Base-by-base conservation (phyloP, 208 protist species). In the Acanthamoeba lugdunensis region DNA sequence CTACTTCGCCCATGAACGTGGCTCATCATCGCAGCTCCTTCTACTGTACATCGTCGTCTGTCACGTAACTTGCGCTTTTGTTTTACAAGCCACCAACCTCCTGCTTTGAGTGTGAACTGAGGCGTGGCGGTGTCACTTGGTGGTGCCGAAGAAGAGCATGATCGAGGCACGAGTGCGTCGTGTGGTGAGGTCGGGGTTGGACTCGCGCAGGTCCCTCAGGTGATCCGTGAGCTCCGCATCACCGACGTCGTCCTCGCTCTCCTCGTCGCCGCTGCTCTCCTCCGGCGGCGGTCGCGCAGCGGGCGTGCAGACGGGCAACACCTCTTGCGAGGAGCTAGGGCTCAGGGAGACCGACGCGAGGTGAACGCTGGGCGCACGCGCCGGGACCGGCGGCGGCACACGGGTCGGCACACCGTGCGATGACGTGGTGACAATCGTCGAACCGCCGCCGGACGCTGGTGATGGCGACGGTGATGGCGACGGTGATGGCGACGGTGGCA, bases 141-240 rank as follows among this genome's bases (percentile, higher is more conserved):
- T 87, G 50, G 50, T 87, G 48, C 79, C 79, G 18, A 65, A 87
- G 52, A 87, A 87, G 50, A 87, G 30, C 79, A 87, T 87, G 28
- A 87, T 87, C 13, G 79, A 87, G 14, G 79, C 79, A 50, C 79
- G 79, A 1, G 79, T 87, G 25, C 79, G 79, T 14, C 79, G 25
- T 14, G 79, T 87, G 25, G 50, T 45, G 52, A 87, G 50, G 52
- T 87, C 79, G 14, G 52, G 50, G 37, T 87, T 87, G 50, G 79
- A 87, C 25, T 87, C 79, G 23, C 79, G 41, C 79, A 87, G 45
- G n/a, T 21, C 50, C 79, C n/a, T 87, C 13, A 87, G 21, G 30
- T 41, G 79, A 5, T 87, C 52, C 16, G 50, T 0, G 8, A 87
- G 79, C 79, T 87, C 50, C 50, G 7, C 50, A 14, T 65, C 28